Conservation (phyloP, 495 filamentous ascomycete species). For the Daldinia concentrica region DNA sequence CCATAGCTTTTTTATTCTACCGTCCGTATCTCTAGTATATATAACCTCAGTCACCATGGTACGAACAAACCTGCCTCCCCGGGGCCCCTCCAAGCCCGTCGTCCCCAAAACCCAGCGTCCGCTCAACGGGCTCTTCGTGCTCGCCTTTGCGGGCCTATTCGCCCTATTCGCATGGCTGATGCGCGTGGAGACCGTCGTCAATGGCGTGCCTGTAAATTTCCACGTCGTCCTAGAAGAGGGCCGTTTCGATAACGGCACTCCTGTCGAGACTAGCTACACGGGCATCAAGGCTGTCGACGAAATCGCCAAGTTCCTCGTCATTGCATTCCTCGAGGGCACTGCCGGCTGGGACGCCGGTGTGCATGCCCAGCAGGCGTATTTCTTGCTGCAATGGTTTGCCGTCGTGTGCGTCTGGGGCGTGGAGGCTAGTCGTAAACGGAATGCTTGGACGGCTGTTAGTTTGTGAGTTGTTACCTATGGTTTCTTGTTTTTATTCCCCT, state of each 20-base stretch:
- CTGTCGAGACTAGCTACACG: conserved; percentile 39
- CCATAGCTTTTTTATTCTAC: background rate
- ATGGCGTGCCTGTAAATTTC: conserved; percentile 35
- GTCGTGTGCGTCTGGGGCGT: conserved; percentile 46
- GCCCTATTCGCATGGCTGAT: conserved; percentile 31
- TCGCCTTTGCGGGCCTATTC: conserved; percentile 20
- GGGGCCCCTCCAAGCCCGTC: background rate
- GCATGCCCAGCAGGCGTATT: conserved; percentile 38
- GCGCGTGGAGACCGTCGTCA: conserved; percentile 37
- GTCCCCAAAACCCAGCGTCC: conserved; percentile 27
- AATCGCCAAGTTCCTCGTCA: conserved; percentile 34
- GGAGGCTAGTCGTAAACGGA: conserved; percentile 42
- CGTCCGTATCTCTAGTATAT: background rate
- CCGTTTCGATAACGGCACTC: conserved; percentile 35
- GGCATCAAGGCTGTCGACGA: conserved; percentile 38
- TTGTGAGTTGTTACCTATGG: conserved; percentile 39
- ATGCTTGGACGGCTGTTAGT: conserved; percentile 40
- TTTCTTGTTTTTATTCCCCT: background rate
- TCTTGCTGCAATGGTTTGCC: conserved; percentile 41
- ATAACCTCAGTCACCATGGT: background rate
- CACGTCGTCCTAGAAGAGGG: conserved; percentile 16
- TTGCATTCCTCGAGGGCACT: conserved; percentile 36
- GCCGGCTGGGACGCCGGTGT: conserved; percentile 34
- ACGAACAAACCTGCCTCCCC: background rate
- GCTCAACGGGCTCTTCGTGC: conserved; percentile 35